Evolutionary conservation across 108 stramenopile genomes (phyloP), one percentile per base, ranked within the genome.

Genomic region (Skeletonema menzelii): DNA sequence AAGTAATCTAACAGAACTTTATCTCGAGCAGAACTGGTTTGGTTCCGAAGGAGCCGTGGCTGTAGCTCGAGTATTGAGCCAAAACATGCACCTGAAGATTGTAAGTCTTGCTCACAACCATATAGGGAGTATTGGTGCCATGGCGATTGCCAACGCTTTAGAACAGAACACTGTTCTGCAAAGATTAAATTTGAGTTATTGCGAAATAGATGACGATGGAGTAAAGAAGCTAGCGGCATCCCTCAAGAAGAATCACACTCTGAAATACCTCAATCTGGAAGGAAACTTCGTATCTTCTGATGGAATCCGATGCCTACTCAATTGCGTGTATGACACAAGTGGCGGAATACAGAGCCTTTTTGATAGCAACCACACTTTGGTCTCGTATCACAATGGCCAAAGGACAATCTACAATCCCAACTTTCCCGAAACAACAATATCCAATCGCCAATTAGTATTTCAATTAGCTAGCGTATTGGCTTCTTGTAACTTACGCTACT

Each of bases 31-130:
- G 8, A 77, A 77, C 35, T 42, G 55, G 35, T 70, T 77, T n/a
- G 69, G 70, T 14, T 14, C 28, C 2, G 76, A 77, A 61, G 76
- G 76, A 0, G 70, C 76, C 3, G 70, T 65, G n/a, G 58, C 57
- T 59, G 61, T 77, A 12, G 76, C 76, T 12, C 56, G 76, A 12
- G 70, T 70, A 38, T 19, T 77, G 27, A 53, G 37, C 20, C 64
- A 59, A 17, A 58, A 77, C 20, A 58, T 31, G 0, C 17, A 35
- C 24, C 63, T 77, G 28, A 69, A 65, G 56, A 58, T 59, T 61
- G 69, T 77, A 27, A 77, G 69, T 59, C 34, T 77, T 14, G 69
- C 76, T 2, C 55, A 77, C 42, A 77, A 77, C 58, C 69, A 63
- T 13, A 65, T 34, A 24, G 76, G 76, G 20, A 70, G 46, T 13